phyloP scores from a whole-genome alignment of 1,284 basidiomycete genomes.

The Leccinum huronense region DNA sequence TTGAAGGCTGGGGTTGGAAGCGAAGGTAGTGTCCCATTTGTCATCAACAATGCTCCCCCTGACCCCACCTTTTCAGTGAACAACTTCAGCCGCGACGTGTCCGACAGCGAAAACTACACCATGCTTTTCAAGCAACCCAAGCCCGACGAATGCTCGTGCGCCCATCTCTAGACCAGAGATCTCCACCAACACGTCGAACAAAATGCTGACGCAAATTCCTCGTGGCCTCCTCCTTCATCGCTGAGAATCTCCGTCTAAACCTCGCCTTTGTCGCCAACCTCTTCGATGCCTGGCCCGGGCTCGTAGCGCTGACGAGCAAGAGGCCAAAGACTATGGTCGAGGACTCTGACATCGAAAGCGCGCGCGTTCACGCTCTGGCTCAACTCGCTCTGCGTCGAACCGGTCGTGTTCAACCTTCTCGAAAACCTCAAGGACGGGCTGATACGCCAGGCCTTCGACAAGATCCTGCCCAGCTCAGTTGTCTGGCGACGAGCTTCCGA shows the following conservation, averaged over 20 bases:
- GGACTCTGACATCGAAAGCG: slow-evolving; percentile 97
- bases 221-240: slow-evolving; percentile 85
- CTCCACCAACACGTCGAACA: slow-evolving; percentile 84
- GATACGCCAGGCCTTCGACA: slow-evolving; percentile 96
- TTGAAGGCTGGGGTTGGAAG: slow-evolving; percentile 90
- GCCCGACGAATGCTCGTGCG: slow-evolving; percentile 85
- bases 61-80: slow-evolving; percentile 50
- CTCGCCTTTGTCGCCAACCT: slow-evolving; percentile 98
- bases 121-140: slow-evolving; percentile 94
- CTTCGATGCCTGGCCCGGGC: slow-evolving; percentile 96
- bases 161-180: slow-evolving; percentile 86
- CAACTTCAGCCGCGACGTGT: slow-evolving; percentile 96
- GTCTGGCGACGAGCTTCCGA: slow-evolving; percentile 94
- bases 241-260: slow-evolving; percentile 97
- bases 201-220: slow-evolving; percentile 98
- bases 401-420: slow-evolving; percentile 94
- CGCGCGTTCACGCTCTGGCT: slow-evolving; percentile 98
- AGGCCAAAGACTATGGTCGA: slow-evolving; percentile 86
- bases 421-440: slow-evolving; percentile 93
- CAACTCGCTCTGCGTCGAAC: slow-evolving; percentile 95
- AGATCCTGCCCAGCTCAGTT: slow-evolving; percentile 89
- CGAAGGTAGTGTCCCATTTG: slow-evolving; percentile 53
- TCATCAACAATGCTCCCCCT: slow-evolving; percentile 1
- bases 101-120: slow-evolving; percentile 97
- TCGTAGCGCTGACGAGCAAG: slow-evolving; percentile 92